Percentiles rank a stretch among this genome's conserved stretches.
Evolutionary conservation across 2,329 filamentous ascomycete species (phyloP).

Genomic region (Chaetomium strumarium): DNA sequence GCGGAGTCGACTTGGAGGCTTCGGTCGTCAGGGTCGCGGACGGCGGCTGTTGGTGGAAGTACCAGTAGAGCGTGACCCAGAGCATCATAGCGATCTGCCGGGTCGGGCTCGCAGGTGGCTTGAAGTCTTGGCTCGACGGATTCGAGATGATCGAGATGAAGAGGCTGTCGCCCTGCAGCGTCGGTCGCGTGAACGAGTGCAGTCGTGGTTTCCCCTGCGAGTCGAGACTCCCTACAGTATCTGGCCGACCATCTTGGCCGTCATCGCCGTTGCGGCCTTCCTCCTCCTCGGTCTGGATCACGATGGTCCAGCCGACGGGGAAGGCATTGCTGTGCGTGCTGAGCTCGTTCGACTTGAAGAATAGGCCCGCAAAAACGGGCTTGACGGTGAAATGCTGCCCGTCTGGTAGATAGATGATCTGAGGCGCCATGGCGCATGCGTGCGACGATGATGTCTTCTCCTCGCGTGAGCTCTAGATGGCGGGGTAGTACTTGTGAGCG

Average conservation of each 20-base stretch:
- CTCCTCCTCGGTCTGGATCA: constrained; percentile 62
- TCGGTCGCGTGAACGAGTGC: constrained; percentile 68
- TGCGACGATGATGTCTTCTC: not conserved
- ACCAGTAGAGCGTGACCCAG: constrained; percentile 93
- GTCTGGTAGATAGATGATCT: constrained; percentile 70
- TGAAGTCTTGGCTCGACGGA: constrained; percentile 73
- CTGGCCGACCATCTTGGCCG: not conserved
- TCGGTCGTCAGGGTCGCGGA: constrained; percentile 56
- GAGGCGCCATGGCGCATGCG: constrained; percentile 25
- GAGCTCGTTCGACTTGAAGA: constrained; percentile 78
- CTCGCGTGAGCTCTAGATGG: not conserved
- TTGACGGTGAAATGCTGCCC: constrained; percentile 76
- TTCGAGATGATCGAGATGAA: constrained; percentile 91
- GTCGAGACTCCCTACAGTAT: constrained; percentile 4
- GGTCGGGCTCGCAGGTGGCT: constrained; percentile 72
- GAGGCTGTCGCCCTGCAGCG: constrained; percentile 70
- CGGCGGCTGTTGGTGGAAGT: constrained; percentile 84
- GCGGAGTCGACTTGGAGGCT: constrained; percentile 59
- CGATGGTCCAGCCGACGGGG: constrained; percentile 84
- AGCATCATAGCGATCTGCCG: constrained; percentile 95
- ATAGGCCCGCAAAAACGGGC: constrained; percentile 85
- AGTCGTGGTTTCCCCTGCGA: constrained; percentile 35
- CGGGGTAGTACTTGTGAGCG: not conserved
- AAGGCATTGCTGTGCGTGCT: constrained; percentile 64
- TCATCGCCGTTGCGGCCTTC: constrained; percentile 13